These are phyloP conservation scores for Colletotrichum orchidophilum DNA, from an alignment of 2,329 filamentous ascomycete species.

Conservation along the genomic window DNA sequence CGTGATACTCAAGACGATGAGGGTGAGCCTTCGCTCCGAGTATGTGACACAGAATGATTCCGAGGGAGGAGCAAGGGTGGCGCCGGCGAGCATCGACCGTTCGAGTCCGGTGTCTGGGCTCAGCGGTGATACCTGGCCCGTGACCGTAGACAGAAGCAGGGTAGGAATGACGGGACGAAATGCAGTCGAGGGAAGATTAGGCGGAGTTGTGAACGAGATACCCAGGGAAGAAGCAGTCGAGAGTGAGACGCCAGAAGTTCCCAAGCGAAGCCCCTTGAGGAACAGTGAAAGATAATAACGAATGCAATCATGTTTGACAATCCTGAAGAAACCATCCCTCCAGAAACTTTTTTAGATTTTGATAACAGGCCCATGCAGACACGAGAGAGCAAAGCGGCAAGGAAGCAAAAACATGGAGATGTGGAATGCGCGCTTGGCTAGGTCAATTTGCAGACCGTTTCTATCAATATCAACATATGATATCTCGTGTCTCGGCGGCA, in stretches of 20 bases:
- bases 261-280: conserved; percentile 3
- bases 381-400: too few species aligned
- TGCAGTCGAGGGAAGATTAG: background rate
- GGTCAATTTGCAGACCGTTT: too few species aligned
- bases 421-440: too few species aligned
- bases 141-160: background rate
- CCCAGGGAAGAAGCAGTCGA: background rate
- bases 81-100: conserved; percentile 37
- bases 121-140: conserved; percentile 33
- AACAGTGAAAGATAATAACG: background rate
- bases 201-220: background rate
- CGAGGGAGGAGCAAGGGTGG: conserved; percentile 43
- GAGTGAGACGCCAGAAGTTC: background rate
- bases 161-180: background rate
- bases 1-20: conserved; percentile 28
- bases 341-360: background rate
- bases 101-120: conserved; percentile 38
- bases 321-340: background rate
- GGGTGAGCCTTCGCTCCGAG: conserved; percentile 8
- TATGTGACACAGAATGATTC: conserved; percentile 43
- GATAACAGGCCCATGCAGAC: too few species aligned
- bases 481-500: too few species aligned
- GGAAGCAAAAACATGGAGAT: too few species aligned
- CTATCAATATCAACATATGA: too few species aligned
- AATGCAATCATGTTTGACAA: background rate